Base-by-base conservation (phyloP, 495 filamentous ascomycete genomes). In the Annulohypoxylon maeteangense region DNA sequence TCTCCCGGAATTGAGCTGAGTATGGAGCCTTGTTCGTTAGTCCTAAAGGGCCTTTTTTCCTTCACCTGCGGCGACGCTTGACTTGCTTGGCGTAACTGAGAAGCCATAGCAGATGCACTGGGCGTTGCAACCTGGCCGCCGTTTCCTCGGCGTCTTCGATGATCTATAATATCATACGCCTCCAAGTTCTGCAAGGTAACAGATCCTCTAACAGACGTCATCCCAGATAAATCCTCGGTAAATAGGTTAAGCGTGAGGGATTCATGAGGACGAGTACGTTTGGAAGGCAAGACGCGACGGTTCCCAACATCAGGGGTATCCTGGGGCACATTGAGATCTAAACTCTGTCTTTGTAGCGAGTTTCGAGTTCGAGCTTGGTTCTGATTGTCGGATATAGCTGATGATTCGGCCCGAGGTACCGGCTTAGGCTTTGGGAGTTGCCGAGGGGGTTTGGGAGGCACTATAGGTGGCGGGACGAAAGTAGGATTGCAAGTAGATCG, bases 401-500 rank as follows among this genome's bases (percentile, higher is more conserved):
- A 10, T 12, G 54, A 5, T 20, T 32, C 50, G 3, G 3, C 18
- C 40, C 65, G 55, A 7, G 27, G 54, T 34, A 32, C 31, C 8
- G 42, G 20, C 18, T 60, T 67, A 22, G 56, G 70, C 23, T 66
- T 74, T 7, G 56, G 40, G 22, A 44, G 31, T 44, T 47, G 45
- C 14, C 68, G 60, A 7, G 76, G 71, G 10, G 22, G 45, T 44
- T 64, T 27, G 53, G 31, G 73, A 50, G 50, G 75, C 68, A 66
- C 70, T 34, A 53, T 60, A 14, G 48, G 76, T 20, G 42, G 70
- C 38, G 81, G 80, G 48, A 82, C 75, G 25, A 76, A 83, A n/a
- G 78, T 76, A 3, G 84, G 83, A 66, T 88, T 88, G 70, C 86
- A 88, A 16, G 77, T 25, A 14, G 78, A 78, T 47, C 79, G 76